Evolutionary conservation across 495 filamentous ascomycete genomes (phyloP).

Genomic region (Endocarpon pusillum): DNA sequence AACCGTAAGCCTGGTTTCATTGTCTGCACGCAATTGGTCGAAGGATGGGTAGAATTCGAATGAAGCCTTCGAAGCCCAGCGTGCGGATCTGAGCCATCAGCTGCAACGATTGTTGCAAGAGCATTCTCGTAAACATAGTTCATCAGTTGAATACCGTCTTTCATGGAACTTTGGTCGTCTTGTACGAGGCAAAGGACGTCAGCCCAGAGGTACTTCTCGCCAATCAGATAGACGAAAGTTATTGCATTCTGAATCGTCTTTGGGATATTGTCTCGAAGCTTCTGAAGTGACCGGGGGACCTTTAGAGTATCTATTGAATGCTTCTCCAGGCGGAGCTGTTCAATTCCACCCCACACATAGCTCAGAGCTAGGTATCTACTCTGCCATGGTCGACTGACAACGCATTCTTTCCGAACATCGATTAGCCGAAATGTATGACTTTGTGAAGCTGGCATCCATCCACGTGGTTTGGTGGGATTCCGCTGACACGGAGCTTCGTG

Average conservation of each 20-base stretch:
- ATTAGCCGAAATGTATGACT: too few species aligned
- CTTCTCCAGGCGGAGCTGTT: background rate
- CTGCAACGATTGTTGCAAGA: background rate
- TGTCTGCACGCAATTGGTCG: too few species aligned
- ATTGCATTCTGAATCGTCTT: background rate
- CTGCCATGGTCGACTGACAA: too few species aligned
- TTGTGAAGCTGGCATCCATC: too few species aligned
- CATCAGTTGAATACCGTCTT: background rate
- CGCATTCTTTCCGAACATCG: too few species aligned
- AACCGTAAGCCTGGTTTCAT: too few species aligned
- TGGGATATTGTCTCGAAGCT: background rate
- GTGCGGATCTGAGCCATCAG: background rate
- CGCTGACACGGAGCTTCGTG: too few species aligned
- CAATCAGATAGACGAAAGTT: background rate
- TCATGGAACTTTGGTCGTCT: background rate
- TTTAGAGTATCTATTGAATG: background rate
- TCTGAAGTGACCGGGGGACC: background rate
- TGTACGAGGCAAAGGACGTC: constrained; percentile 2
- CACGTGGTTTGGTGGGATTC: too few species aligned
- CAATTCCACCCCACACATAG: background rate
- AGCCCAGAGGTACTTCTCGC: background rate
- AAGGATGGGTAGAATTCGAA: background rate
- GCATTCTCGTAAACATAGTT: background rate
- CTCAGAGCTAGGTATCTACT: background rate
- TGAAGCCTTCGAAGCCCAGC: background rate